These are phyloP conservation scores for Limonium bicolor DNA, from an alignment of 148 eudicot species.

Conservation along the genomic window DNA sequence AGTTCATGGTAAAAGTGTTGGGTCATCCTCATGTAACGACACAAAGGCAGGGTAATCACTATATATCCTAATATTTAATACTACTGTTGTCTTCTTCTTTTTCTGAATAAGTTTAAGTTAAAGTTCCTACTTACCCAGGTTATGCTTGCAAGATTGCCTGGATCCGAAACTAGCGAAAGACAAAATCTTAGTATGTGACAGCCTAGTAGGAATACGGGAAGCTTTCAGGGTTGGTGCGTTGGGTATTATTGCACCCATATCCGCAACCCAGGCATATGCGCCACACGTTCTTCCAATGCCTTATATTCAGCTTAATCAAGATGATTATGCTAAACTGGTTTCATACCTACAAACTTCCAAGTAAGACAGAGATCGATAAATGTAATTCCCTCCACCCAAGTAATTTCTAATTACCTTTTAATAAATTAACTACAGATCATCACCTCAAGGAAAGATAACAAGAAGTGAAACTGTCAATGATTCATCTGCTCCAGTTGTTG, in stretches of 20 bases:
- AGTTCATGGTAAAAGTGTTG: too few relatives aligned
- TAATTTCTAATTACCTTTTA: not conserved
- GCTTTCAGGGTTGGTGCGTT: constrained; percentile 6
- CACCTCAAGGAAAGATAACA: constrained; percentile 6
- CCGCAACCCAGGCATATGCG: not conserved
- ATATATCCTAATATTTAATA: too few relatives aligned
- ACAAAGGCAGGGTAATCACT: too few relatives aligned
- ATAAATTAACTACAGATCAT: constrained; percentile 4
- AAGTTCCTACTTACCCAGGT: not conserved
- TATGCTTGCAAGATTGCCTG: not conserved
- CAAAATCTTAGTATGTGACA: constrained; percentile 11
- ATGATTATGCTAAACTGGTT: not conserved
- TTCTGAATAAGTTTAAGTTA: not conserved
- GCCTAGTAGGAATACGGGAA: too few relatives aligned
- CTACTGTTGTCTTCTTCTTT: too few relatives aligned
- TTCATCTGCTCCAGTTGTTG: constrained; percentile 12
- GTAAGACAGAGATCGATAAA: not conserved
- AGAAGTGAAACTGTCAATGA: constrained; percentile 8
- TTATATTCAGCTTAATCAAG: not conserved
- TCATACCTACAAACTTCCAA: constrained; percentile 8
- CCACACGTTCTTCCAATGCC: constrained; percentile 6
- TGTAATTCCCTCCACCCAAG: not conserved
- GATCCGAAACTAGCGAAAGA: constrained; percentile 1
- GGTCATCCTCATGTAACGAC: too few relatives aligned
- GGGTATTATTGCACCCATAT: constrained; percentile 1